Conservation (phyloP, 371 early-diverging fungal species). For the Apophysomyces sp. region DNA sequence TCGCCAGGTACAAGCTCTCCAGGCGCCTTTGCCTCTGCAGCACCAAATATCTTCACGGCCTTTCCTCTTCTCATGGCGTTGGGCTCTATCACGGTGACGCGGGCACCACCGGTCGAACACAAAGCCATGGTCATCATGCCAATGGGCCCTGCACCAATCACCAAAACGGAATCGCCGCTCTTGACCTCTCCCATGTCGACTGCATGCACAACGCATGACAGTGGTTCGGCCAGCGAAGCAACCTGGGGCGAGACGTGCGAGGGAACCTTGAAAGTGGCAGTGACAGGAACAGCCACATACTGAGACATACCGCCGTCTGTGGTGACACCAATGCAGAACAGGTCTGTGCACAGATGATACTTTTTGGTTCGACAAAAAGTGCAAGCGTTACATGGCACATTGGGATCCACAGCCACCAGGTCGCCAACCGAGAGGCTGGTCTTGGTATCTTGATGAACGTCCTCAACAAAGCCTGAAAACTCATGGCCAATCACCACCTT, state of each 20-base stretch:
- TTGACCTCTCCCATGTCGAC: conserved; percentile 51
- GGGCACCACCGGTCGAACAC: conserved; percentile 37
- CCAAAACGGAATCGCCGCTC: conserved; percentile 42
- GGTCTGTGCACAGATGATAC: conserved; percentile 47
- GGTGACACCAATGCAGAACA: conserved; percentile 54
- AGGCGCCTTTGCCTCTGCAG: conserved; percentile 28
- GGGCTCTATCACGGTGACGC: conserved; percentile 49
- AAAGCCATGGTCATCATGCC: conserved; percentile 54
- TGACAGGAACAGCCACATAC: conserved; percentile 48
- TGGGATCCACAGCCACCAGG: conserved; percentile 54
- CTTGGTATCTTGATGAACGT: conserved; percentile 42
- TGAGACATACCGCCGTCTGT: conserved; percentile 59
- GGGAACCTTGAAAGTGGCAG: conserved; percentile 41
- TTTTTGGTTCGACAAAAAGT: conserved; percentile 50
- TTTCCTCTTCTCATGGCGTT: conserved; percentile 42
- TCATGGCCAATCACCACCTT: conserved; percentile 59
- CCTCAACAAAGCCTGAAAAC: conserved; percentile 50
- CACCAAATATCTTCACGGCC: conserved; percentile 42
- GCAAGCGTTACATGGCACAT: conserved; percentile 53
- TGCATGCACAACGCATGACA: conserved; percentile 60
- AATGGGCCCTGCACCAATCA: conserved; percentile 59
- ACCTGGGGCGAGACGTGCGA: conserved; percentile 39
- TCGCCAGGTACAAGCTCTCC: conserved; percentile 36
- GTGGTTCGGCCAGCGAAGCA: conserved; percentile 55
- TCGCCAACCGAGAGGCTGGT: conserved; percentile 37